Conservation (phyloP, 2,329 filamentous ascomycete species). For the Acrodontium crateriforme region DNA sequence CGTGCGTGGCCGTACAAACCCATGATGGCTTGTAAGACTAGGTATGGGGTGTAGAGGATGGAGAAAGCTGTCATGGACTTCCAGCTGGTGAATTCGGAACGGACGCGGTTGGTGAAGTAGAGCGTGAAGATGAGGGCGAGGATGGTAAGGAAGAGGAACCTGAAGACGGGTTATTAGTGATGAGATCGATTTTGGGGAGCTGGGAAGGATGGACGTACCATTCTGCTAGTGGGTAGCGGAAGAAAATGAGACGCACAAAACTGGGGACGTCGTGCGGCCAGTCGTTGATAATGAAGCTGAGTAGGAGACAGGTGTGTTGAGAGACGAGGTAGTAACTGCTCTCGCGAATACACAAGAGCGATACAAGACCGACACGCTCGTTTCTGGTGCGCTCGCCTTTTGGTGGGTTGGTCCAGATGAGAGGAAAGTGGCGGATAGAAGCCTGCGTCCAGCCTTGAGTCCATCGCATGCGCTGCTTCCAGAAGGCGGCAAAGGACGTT, state of each 20-base stretch:
- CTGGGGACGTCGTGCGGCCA: constrained; percentile 27
- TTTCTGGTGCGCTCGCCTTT: constrained; percentile 24
- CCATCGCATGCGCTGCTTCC: constrained; percentile 39
- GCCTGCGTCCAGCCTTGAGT: constrained; percentile 38
- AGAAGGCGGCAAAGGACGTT: constrained; percentile 30
- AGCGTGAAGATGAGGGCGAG: constrained; percentile 32
- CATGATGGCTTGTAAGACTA: constrained; percentile 31
- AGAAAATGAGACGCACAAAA: constrained; percentile 31
- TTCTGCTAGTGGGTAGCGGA: constrained; percentile 34
- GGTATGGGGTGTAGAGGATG: constrained; percentile 29
- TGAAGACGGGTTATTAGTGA: too few relatives aligned
- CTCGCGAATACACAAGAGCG: constrained; percentile 33
- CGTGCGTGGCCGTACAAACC: constrained; percentile 35
- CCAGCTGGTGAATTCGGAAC: constrained; percentile 32
- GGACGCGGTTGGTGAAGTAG: constrained; percentile 32
- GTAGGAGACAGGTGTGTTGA: constrained; percentile 33
- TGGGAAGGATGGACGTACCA: too few relatives aligned
- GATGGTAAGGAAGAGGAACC: constrained; percentile 15
- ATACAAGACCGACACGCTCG: constrained; percentile 32
- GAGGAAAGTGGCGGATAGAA: constrained; percentile 28
- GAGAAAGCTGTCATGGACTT: constrained; percentile 31
- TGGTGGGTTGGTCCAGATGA: constrained; percentile 29
- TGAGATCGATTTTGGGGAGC: too few relatives aligned
- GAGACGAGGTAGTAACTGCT: constrained; percentile 36
- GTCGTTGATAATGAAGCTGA: constrained; percentile 32